Evolutionary conservation across 148 eudicot species (phyloP).

Genomic region (Linanthus parryae): DNA sequence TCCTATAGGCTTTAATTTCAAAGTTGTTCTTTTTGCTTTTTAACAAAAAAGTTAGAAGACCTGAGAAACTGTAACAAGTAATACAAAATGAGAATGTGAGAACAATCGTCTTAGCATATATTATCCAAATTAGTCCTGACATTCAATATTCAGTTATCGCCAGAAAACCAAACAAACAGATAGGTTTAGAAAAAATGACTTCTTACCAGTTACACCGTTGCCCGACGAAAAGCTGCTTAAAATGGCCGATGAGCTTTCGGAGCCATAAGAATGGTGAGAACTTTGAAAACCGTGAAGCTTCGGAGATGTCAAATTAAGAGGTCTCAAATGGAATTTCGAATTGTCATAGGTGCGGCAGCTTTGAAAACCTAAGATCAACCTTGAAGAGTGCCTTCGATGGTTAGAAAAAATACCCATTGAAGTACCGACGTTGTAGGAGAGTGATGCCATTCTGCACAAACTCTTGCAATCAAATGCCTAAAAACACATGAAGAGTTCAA

Average conservation of each 20-base stretch:
- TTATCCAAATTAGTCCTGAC: too few relatives aligned
- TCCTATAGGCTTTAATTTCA: too few relatives aligned
- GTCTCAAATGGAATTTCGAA: not conserved
- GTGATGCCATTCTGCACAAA: slow-evolving; percentile 20
- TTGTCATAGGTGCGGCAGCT: not conserved
- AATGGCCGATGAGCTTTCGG: slow-evolving; percentile 9
- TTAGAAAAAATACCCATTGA: slow-evolving; percentile 3
- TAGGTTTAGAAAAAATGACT: too few relatives aligned
- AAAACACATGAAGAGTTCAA: too few relatives aligned
- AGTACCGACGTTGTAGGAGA: slow-evolving; percentile 18
- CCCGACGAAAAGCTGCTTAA: slow-evolving; percentile 14
- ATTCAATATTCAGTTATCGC: too few relatives aligned
- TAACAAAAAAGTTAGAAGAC: too few relatives aligned
- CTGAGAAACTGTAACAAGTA: too few relatives aligned
- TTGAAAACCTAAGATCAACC: slow-evolving; percentile 1
- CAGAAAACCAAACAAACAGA: too few relatives aligned
- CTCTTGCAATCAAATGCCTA: not conserved
- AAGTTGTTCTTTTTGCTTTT: too few relatives aligned
- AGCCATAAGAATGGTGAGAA: not conserved
- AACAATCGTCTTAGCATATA: too few relatives aligned
- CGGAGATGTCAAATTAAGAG: not conserved
- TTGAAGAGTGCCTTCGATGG: slow-evolving; percentile 3
- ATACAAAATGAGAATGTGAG: too few relatives aligned
- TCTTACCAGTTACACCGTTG: slow-evolving; percentile 16
- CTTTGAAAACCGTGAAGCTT: not conserved